Conservation (phyloP, 1,284 basidiomycete genomes). For the Austroboletus novae-zelandiae region DNA sequence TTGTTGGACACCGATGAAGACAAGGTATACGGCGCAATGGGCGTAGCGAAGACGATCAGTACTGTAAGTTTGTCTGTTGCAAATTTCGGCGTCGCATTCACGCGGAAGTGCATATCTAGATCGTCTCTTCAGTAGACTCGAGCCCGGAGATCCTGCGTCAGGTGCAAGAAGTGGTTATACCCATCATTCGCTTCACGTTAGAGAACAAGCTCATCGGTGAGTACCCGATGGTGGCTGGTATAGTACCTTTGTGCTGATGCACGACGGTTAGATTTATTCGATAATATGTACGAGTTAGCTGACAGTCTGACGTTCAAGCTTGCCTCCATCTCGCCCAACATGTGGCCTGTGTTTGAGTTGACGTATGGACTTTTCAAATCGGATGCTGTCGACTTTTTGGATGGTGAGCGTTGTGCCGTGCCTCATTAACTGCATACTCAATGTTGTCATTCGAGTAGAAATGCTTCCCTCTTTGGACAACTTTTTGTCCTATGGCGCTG, state of each 20-base stretch:
- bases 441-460: conserved; percentile 46
- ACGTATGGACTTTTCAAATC: conserved; percentile 86
- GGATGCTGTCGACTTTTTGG: conserved; percentile 83
- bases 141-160: conserved; percentile 76
- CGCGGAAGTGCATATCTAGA: conserved; percentile 36
- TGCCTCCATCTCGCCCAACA: conserved; percentile 69
- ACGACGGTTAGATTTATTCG: conserved; percentile 68
- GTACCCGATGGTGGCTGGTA: conserved; percentile 17
- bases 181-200: conserved; percentile 75
- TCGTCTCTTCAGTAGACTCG: conserved; percentile 70
- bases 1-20: conserved; percentile 68
- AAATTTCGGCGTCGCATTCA: background rate
- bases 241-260: background rate
- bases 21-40: conserved; percentile 84
- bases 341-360: conserved; percentile 87
- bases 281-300: conserved; percentile 85
- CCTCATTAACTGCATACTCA: background rate
- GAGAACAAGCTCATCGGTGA: conserved; percentile 70
- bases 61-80: conserved; percentile 47
- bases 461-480: conserved; percentile 91
- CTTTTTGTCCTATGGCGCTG: conserved; percentile 83
- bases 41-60: conserved; percentile 76
- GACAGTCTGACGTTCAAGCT: conserved; percentile 86
- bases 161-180: conserved; percentile 80
- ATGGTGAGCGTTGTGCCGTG: conserved; percentile 46